A percentile compares a stretch with the other conserved stretches of the same genome.
Conservation (phyloP, 495 filamentous ascomycete species). For the Neurospora sp. region DNA sequence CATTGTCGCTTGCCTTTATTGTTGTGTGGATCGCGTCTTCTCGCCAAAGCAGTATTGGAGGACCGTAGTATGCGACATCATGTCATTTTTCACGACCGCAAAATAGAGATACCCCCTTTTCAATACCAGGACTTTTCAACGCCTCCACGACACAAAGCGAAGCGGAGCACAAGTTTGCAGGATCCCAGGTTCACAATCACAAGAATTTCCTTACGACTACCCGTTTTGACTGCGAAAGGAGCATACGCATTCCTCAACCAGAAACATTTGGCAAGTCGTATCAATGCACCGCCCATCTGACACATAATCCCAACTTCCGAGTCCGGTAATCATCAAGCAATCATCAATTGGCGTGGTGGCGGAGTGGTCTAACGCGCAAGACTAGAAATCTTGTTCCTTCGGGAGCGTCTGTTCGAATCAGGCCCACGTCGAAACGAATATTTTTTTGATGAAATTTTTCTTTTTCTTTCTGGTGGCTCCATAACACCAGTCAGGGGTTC, state of each 20-base stretch:
- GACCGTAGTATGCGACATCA: neutral
- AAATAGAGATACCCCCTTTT: neutral
- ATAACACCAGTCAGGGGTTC: neutral
- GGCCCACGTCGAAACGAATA: neutral
- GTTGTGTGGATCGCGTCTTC: neutral
- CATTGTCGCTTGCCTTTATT: neutral
- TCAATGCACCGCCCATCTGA: neutral
- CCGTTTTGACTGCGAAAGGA: neutral
- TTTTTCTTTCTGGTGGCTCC: neutral
- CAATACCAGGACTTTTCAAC: neutral
- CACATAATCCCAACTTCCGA: neutral
- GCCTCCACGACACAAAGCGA: neutral
- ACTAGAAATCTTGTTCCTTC: constrained; percentile 1
- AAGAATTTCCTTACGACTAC: too few relatives aligned
- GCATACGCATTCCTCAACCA: neutral
- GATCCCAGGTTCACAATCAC: too few relatives aligned
- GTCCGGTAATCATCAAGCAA: neutral
- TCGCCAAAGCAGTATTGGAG: neutral
- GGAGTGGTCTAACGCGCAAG: neutral
- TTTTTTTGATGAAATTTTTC: neutral
- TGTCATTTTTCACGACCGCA: neutral
- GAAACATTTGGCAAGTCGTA: neutral
- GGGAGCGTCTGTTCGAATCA: neutral
- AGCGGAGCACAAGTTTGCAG: too few relatives aligned
- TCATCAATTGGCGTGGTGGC: neutral